phyloP scores from a whole-genome alignment of 192 early-diverging fungal species.

The Coemansia sp. region DNA sequence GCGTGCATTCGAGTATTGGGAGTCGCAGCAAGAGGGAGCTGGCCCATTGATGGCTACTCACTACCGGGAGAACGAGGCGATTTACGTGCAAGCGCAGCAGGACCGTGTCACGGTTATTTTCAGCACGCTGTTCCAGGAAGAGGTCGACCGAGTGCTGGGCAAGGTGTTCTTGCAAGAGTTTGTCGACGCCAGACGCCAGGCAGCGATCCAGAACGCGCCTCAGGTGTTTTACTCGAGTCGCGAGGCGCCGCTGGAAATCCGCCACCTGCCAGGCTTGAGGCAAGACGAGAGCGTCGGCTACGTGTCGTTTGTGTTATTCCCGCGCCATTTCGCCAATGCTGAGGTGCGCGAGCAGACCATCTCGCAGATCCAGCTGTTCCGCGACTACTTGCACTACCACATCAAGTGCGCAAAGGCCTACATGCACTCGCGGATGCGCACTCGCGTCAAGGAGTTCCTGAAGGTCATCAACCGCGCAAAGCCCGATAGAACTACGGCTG shows the following conservation, averaged over 20 bases:
- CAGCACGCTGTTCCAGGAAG: constrained; percentile 96
- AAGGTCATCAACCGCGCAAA: constrained; percentile 99
- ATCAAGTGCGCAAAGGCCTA: constrained; percentile 99
- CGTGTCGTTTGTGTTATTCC: constrained; percentile 98
- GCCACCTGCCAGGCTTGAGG: constrained; percentile 67
- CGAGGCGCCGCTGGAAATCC: constrained; percentile 94
- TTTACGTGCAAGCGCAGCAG: constrained; percentile 86
- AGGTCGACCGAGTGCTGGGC: constrained; percentile 94
- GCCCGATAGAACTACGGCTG: constrained; percentile 73
- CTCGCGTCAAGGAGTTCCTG: constrained; percentile 93
- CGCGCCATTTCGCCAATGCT: constrained; percentile 77
- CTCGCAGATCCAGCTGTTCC: constrained; percentile 95
- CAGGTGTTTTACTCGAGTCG: constrained; percentile 92
- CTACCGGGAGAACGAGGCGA: constrained; percentile 94
- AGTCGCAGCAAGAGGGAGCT: constrained; percentile 73
- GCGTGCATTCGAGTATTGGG: constrained; percentile 83
- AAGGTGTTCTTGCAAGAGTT: constrained; percentile 99
- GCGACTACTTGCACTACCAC: constrained; percentile 99
- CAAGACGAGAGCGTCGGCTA: constrained; percentile 91
- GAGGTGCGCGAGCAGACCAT: constrained; percentile 88
- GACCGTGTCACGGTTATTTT: constrained; percentile 99
- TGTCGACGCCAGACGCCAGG: constrained; percentile 95
- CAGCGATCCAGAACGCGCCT: constrained; percentile 91
- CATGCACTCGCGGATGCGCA: constrained; percentile 98
- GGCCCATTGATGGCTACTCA: constrained; percentile 87